Evolutionary conservation across 257 asterid genomes (phyloP).

Genomic region (Rhazya stricta): DNA sequence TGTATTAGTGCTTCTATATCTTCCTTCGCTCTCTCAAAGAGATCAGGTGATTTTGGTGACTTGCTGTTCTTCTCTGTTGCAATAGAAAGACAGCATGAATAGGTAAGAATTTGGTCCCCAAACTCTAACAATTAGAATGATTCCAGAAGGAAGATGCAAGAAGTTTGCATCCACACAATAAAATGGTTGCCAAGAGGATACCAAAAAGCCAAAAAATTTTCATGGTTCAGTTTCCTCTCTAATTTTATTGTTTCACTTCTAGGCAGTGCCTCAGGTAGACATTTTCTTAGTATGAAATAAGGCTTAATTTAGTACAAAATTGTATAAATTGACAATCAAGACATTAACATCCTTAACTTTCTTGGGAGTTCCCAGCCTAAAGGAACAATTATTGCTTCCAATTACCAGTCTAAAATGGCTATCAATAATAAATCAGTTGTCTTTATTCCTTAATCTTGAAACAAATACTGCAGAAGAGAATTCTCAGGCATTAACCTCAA

Average conservation of each 20-base stretch:
- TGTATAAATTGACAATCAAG: neutral
- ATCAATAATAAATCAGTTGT: neutral
- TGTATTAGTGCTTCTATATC: constrained; percentile 25
- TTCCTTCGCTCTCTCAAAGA: constrained; percentile 29
- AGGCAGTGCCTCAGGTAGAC: neutral
- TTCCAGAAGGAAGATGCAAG: neutral
- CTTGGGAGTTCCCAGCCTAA: neutral
- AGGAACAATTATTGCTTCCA: neutral
- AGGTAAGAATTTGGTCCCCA: neutral
- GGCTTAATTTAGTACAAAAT: neutral
- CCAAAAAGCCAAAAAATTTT: neutral
- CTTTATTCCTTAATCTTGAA: neutral
- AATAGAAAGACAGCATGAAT: constrained; percentile 1
- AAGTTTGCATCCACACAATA: neutral
- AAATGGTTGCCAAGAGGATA: neutral
- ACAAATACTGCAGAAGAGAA: neutral
- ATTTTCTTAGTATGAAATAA: neutral
- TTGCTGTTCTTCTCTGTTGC: constrained; percentile 31
- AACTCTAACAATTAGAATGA: neutral
- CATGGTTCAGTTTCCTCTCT: neutral
- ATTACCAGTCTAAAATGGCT: neutral
- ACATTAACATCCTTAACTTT: neutral
- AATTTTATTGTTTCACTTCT: neutral
- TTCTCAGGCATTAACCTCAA: neutral
- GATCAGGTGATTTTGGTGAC: constrained; percentile 16